Conservation (phyloP, 1,139 yeast species). For the Candida mesenterica region DNA sequence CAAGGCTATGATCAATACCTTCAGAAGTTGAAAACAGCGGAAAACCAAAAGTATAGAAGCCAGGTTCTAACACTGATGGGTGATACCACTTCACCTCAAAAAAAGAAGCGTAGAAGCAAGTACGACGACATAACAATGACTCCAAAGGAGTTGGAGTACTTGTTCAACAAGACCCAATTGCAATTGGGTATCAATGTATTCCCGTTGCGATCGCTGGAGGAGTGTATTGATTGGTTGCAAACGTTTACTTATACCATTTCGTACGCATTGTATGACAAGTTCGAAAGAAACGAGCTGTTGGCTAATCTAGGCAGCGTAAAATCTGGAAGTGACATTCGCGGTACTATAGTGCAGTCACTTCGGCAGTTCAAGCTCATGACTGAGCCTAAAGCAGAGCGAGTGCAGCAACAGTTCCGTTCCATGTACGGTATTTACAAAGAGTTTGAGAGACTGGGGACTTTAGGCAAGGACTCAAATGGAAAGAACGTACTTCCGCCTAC, state of each 20-base stretch:
- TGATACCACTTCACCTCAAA: slow-evolving; percentile 7
- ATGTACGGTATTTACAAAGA: slow-evolving; percentile 36
- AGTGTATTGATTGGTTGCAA: slow-evolving; percentile 52
- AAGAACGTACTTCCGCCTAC: slow-evolving; percentile 36
- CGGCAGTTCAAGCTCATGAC: slow-evolving; percentile 60
- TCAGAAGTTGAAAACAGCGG: slow-evolving; percentile 40
- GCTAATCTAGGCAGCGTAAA: slow-evolving; percentile 54
- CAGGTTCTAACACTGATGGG: slow-evolving; percentile 31
- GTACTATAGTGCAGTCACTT: slow-evolving; percentile 48
- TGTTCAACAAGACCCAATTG: slow-evolving; percentile 30
- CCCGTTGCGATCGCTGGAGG: slow-evolving; percentile 44
- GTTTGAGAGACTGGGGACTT: slow-evolving; percentile 21
- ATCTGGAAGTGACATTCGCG: slow-evolving; percentile 49
- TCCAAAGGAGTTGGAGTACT: slow-evolving; percentile 36
- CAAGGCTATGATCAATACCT: slow-evolving; percentile 49
- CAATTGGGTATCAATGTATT: slow-evolving; percentile 43
- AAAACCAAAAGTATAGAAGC: slow-evolving; percentile 45
- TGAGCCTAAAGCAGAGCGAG: slow-evolving; percentile 35
- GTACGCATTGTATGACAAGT: slow-evolving; percentile 52
- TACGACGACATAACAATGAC: slow-evolving; percentile 21
- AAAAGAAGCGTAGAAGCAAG: slow-evolving; percentile 4
- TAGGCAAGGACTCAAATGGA: slow-evolving; percentile 38
- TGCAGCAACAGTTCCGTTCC: slow-evolving; percentile 35
- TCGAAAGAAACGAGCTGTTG: slow-evolving; percentile 50
- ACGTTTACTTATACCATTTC: slow-evolving; percentile 59